Base-by-base conservation (phyloP, 768 basidiomycete species). In the Dioszegia aurantiaca region DNA sequence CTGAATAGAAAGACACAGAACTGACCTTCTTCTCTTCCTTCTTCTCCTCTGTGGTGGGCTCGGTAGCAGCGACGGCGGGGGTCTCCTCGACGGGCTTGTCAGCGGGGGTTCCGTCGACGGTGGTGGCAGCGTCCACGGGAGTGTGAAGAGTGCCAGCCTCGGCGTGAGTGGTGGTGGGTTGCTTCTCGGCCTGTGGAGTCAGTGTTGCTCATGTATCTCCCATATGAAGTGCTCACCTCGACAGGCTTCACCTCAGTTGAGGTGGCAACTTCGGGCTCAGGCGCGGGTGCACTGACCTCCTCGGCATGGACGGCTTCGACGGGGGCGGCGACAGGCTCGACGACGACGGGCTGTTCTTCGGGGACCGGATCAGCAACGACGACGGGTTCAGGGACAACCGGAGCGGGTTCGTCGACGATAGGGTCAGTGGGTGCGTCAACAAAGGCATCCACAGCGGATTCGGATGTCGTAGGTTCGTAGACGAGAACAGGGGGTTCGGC, bases 11-110 rank as follows among this genome's bases (percentile, higher is more conserved):
- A 6, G n/a, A 31, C 5, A 17, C n/a, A 12, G 11, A 16, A 60
- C 70, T 49, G n/a, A 72, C 66, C 58, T 69, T 67, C 46, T 60
- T 70, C 59, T 60, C 57, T 53, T 44, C 62, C 40, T 56, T 49
- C 28, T 44, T 53, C 33, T 64, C 81, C 55, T 80, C 77, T 64
- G 81, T 81, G 55, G 76, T 70, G 39, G 80, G 80, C 70, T 77
- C 78, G 59, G 58, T 57, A 17, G 53, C 40, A 24, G 47, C 58
- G 30, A 59, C 49, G 31, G 58, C 42, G 30, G 69, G 66, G 17
- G 75, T 52, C 57, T 78, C 79, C 19, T 55, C 61, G 33, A 31
- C 60, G 46, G 70, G 64, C 37, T 51, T 56, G 39, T 64, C 67
- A 30, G 70, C 70, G 23, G 63, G 65, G 31, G 65, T 69, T 44